Conservation (phyloP, 495 filamentous ascomycete species). For the Immersiella caudata region DNA sequence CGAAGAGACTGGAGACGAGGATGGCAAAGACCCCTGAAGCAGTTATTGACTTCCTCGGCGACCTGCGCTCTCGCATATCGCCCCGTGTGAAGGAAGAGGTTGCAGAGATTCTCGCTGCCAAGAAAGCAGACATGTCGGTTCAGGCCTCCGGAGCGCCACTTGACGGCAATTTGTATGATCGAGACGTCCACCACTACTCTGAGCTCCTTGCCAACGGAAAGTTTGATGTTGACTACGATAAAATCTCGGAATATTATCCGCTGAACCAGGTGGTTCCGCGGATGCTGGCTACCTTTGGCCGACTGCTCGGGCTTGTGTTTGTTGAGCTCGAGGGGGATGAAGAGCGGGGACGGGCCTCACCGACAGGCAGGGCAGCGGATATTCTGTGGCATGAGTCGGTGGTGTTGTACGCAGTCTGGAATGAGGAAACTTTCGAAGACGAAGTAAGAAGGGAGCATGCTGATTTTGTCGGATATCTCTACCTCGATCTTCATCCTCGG, state of each 20-base stretch:
- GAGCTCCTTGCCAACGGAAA: background rate
- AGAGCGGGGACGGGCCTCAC: background rate
- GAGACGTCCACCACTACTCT: background rate
- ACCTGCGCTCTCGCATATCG: background rate
- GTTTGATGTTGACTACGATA: background rate
- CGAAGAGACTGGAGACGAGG: background rate
- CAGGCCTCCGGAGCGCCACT: background rate
- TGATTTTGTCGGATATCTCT: conserved; percentile 1
- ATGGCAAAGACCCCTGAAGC: conserved; percentile 3
- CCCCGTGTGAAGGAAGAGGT: background rate
- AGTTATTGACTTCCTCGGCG: background rate
- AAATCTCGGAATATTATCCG: background rate
- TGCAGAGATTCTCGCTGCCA: background rate
- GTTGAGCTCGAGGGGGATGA: background rate
- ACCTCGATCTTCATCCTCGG: background rate
- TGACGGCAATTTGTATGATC: background rate
- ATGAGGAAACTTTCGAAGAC: background rate
- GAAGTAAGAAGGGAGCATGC: background rate
- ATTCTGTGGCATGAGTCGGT: conserved; percentile 6
- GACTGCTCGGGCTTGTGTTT: background rate
- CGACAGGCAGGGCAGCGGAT: background rate
- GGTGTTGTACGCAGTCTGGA: background rate
- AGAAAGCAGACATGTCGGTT: background rate
- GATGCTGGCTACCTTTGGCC: background rate
- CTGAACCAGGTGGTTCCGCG: background rate